A percentile compares a stretch with the other conserved stretches of the same genome.
Evolutionary conservation across 1,139 yeast species (phyloP).

Genomic region (Blastobotrys proliferans): DNA sequence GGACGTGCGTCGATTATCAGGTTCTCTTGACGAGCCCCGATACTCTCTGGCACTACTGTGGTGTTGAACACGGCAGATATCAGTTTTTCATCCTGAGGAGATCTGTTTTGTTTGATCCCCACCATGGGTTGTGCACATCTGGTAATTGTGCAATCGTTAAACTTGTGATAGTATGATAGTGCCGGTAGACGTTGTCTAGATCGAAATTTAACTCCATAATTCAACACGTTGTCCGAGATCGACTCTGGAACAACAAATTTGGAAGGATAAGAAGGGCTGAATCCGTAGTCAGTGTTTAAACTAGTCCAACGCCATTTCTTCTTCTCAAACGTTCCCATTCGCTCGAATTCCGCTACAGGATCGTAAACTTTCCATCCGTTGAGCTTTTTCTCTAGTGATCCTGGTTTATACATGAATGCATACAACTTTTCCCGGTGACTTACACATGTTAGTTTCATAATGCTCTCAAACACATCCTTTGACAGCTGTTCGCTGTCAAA

Average conservation of each 20-base stretch:
- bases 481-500: constrained; percentile 59
- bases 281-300: constrained; percentile 59
- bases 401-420: constrained; percentile 67
- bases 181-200: constrained; percentile 85
- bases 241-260: constrained; percentile 62
- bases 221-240: constrained; percentile 76
- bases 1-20: constrained; percentile 90
- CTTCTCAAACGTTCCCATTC: constrained; percentile 43
- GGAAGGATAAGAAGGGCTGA: constrained; percentile 76
- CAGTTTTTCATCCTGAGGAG: constrained; percentile 85
- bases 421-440: constrained; percentile 54
- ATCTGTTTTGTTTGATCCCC: constrained; percentile 82
- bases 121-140: constrained; percentile 92
- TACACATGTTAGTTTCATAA: constrained; percentile 61
- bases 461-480: constrained; percentile 65
- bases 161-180: constrained; percentile 66
- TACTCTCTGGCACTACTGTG: constrained; percentile 21
- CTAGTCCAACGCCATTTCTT: constrained; percentile 65
- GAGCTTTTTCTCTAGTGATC: constrained; percentile 46
- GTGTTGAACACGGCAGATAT: constrained; percentile 63
- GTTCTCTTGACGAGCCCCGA: constrained; percentile 45
- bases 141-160: constrained; percentile 72
- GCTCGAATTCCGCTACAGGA: constrained; percentile 56
- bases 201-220: constrained; percentile 79
- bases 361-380: constrained; percentile 75